Base-by-base conservation (phyloP, 2,329 filamentous ascomycete species). In the Fonsecaea multimorphosa region DNA sequence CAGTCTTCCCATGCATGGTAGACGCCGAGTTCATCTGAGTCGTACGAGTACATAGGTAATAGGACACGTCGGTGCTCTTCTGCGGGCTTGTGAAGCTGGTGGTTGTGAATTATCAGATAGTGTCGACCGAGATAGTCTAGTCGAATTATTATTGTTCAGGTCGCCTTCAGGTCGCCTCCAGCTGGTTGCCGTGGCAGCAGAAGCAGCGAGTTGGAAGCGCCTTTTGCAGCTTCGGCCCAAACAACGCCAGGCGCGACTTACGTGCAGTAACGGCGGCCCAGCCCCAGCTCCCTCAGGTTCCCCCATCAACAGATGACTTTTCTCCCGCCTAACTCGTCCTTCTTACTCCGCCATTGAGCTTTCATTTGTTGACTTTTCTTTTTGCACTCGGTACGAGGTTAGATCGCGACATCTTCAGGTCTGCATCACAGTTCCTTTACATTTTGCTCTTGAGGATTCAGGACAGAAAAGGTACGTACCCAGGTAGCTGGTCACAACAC, bases 181-280 rank as follows among this genome's bases (percentile, higher is more conserved):
- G 22, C 53, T 57, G 58, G 58, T 61, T 61, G 58, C 58, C 58
- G 31, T 9, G 58, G 58, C 19, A 61, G 49, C 58, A 53, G 19
- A 31, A 52, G 22, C 34, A 36, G n/a, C 12, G 34, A 54, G 49
- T 22, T 11, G 19, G 24, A 49, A 49, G 44, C 44, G 19, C 19
- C 19, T 49, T 12, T 49, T 22, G 44, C 2, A 12, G 19, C 19
- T 49, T 12, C 27, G 49, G 49, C 7, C 14, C 19, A 61, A 61
- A 61, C 58, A 61, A 61, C 58, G 51, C 40, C 58, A 55, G 49
- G 49, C 58, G 49, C 58, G 58, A 52, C 58, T 60, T 60, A 60
- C 56, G 56, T 58, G 56, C 38, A 19, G 38, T 38, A 58, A 27
- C 27, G 29, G 57, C 57, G n/a, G n/a, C 46, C 34, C 56, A 40